A percentile compares a stretch with the other conserved stretches of the same genome.
Conservation (phyloP, 169 alveolate genomes). For the Babesia gibsoni region DNA sequence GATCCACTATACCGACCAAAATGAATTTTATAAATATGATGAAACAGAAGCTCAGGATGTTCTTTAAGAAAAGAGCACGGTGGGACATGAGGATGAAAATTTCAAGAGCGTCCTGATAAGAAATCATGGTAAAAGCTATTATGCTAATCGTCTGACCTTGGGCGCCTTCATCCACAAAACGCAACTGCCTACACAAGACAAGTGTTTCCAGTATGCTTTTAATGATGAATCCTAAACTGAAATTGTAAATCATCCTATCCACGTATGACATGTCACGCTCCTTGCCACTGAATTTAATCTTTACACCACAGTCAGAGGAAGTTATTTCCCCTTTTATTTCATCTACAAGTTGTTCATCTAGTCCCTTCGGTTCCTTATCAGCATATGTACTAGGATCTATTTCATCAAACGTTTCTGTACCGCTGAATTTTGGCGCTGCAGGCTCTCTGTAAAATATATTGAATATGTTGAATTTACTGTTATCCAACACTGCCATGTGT, state of each 20-base stretch:
- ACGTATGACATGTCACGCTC: slow-evolving; percentile 44
- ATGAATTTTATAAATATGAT: slow-evolving; percentile 61
- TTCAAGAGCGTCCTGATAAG: slow-evolving; percentile 69
- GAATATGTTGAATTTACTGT: slow-evolving; percentile 27
- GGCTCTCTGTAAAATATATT: slow-evolving; percentile 5
- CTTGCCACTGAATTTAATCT: slow-evolving; percentile 19
- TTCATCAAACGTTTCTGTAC: background rate
- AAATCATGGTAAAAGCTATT: slow-evolving; percentile 58
- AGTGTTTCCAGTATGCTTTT: slow-evolving; percentile 18
- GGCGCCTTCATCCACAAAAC: slow-evolving; percentile 23
- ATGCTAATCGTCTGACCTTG: slow-evolving; percentile 56
- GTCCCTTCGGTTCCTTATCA: background rate
- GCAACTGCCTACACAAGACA: slow-evolving; percentile 21
- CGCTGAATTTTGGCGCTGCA: background rate
- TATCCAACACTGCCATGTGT: slow-evolving; percentile 18
- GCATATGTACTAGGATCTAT: background rate
- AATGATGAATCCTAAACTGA: slow-evolving; percentile 6
- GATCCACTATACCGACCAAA: slow-evolving; percentile 65
- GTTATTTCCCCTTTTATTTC: slow-evolving; percentile 13
- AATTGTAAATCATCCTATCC: background rate
- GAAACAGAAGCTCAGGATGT: slow-evolving; percentile 24
- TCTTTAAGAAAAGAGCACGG: slow-evolving; percentile 40
- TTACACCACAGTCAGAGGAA: slow-evolving; percentile 22
- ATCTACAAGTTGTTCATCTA: background rate
- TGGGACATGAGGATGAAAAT: slow-evolving; percentile 65